Evolutionary conservation across 176 grass and related monocot genomes (phyloP).

Genomic region (Luzula sylvatica): DNA sequence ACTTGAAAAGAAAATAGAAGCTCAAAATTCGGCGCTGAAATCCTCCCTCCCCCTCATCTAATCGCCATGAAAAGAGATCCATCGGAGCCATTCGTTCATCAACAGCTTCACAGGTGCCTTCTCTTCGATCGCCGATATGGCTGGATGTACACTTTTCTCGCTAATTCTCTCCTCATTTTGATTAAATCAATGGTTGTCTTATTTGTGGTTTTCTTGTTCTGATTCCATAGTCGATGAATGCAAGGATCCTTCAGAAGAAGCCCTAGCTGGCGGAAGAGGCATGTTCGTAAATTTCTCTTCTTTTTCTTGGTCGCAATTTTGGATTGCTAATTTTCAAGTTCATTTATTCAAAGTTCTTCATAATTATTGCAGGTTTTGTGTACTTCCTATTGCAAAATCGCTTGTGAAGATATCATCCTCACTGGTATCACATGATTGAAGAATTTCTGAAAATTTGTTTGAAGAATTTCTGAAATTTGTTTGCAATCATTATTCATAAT

Average conservation of each 20-base stretch:
- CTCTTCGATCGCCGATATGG: constrained; percentile 42
- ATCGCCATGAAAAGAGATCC: constrained; percentile 1
- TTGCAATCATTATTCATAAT: neutral
- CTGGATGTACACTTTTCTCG: constrained; percentile 28
- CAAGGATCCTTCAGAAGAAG: constrained; percentile 24
- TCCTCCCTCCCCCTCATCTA: neutral
- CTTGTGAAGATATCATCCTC: constrained; percentile 6
- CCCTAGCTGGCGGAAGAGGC: constrained; percentile 29
- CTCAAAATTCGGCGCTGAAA: neutral
- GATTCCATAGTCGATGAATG: constrained; percentile 24
- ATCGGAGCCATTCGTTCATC: neutral
- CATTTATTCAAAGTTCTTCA: neutral
- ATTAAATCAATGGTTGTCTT: neutral
- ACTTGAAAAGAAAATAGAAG: too few relatives aligned
- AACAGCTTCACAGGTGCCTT: constrained; percentile 15
- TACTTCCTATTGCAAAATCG: constrained; percentile 16
- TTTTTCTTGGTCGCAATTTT: neutral
- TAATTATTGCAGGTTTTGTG: constrained; percentile 27
- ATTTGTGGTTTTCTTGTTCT: neutral
- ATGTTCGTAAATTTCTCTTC: constrained; percentile 17
- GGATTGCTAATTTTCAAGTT: neutral
- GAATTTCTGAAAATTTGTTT: neutral
- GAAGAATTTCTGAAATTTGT: neutral
- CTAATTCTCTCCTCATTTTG: neutral
- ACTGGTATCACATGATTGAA: neutral